Conservation (phyloP, 441 rosid species). For the Biscutella laevigata region DNA sequence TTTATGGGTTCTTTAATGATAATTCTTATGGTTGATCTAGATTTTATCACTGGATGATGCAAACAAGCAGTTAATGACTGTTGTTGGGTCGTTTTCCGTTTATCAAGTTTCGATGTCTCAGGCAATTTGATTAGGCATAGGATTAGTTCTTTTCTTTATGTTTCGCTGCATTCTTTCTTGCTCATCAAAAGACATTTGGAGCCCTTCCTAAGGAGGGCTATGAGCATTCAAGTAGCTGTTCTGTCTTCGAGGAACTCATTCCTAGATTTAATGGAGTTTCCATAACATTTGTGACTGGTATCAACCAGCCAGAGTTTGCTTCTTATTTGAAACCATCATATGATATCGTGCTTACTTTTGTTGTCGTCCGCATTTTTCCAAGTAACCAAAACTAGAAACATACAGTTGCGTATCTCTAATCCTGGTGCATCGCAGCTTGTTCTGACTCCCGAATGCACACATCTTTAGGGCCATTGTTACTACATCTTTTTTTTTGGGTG, state of each 20-base stretch:
- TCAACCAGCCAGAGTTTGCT: background rate
- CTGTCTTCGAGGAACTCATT: no score
- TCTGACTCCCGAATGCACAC: background rate
- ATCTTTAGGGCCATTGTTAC: background rate
- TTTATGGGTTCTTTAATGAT: background rate
- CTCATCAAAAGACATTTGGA: background rate
- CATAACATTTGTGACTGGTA: background rate
- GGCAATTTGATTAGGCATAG: constrained; percentile 3
- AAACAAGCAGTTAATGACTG: constrained; percentile 1
- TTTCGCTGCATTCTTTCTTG: background rate
- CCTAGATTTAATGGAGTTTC: no score
- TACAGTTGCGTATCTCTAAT: background rate
- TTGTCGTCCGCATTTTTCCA: background rate
- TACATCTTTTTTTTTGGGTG: no score
- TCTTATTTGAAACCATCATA: background rate
- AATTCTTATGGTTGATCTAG: background rate
- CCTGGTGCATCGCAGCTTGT: background rate
- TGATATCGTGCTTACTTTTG: background rate
- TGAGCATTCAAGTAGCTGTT: background rate
- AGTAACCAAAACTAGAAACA: background rate
- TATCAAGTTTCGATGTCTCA: background rate
- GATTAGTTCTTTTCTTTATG: background rate
- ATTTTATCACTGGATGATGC: background rate
- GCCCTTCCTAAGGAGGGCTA: no score
- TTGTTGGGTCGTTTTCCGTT: constrained; percentile 4